A percentile compares a stretch with the other conserved stretches of the same genome.
These are phyloP conservation scores for Xylaria multiplex DNA, from an alignment of 2,329 filamentous ascomycete genomes.

Conservation along the genomic window DNA sequence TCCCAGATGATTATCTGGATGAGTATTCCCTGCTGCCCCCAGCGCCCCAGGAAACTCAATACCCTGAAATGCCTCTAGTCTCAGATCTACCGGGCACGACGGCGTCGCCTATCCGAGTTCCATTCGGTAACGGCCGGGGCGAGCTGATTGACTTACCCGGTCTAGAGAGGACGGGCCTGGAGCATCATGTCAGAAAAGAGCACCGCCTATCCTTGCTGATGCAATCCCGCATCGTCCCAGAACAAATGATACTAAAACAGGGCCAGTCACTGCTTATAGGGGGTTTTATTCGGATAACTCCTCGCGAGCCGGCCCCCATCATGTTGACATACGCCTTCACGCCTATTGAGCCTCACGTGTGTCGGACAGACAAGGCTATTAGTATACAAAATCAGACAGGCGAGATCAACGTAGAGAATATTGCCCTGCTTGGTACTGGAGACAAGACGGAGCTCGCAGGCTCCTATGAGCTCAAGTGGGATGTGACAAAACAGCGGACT, in stretches of 20 bases:
- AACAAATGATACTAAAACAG: slow-evolving; percentile 77
- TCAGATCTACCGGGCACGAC: slow-evolving; percentile 92
- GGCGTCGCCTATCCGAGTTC: slow-evolving; percentile 91
- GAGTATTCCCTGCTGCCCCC: slow-evolving; percentile 76
- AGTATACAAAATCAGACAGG: slow-evolving; percentile 74
- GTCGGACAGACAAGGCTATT: slow-evolving; percentile 81
- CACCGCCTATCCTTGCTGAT: slow-evolving; percentile 78
- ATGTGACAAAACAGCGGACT: slow-evolving; percentile 83
- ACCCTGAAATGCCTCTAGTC: slow-evolving; percentile 85
- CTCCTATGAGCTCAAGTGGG: slow-evolving; percentile 77
- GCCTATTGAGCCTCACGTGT: slow-evolving; percentile 79
- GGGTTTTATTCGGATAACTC: slow-evolving; percentile 88
- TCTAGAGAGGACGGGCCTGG: slow-evolving; percentile 77
- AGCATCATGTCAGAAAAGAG: slow-evolving; percentile 74
- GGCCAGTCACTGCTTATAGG: slow-evolving; percentile 85
- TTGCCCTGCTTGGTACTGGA: slow-evolving; percentile 68
- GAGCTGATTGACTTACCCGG: slow-evolving; percentile 95
- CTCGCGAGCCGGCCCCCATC: slow-evolving; percentile 69
- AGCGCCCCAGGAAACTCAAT: slow-evolving; percentile 75
- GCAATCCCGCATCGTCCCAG: slow-evolving; percentile 77
- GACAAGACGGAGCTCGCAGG: slow-evolving; percentile 75
- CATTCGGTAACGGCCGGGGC: slow-evolving; percentile 85
- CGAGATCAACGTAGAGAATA: slow-evolving; percentile 69
- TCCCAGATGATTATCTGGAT: slow-evolving; percentile 47
- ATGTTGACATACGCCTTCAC: slow-evolving; percentile 90